Conservation (phyloP, 2,329 filamentous ascomycete species). For the Talaromyces funiculosus region DNA sequence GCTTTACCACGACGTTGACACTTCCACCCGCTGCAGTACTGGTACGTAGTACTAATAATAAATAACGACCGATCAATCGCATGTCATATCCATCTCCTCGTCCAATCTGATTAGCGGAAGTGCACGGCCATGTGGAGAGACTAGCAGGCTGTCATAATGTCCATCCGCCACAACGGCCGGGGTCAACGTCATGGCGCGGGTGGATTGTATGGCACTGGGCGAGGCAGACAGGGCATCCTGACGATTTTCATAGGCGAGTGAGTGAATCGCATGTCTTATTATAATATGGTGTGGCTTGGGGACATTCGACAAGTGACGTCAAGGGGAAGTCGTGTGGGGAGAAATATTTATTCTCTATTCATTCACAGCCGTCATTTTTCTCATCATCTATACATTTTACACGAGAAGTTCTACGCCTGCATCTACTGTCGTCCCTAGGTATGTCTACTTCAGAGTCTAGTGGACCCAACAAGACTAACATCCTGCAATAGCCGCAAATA, state of each 20-base stretch:
- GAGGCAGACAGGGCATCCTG: not conserved
- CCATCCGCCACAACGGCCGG: conserved; percentile 1
- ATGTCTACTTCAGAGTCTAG: not conserved
- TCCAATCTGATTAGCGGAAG: not conserved
- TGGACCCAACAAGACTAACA: not conserved
- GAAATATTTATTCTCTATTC: not conserved
- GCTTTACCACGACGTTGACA: not conserved
- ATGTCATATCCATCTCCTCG: not conserved
- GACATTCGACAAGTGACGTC: conserved; percentile 3
- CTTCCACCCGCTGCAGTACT: not conserved
- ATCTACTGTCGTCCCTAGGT: not conserved
- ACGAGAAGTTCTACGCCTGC: not conserved
- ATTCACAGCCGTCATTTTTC: not conserved
- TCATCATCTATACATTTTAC: not conserved
- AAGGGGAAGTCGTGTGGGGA: not conserved
- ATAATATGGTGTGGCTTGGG: not conserved
- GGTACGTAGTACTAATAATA: no score
- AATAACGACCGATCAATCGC: no score
- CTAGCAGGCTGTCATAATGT: not conserved
- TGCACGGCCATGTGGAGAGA: not conserved
- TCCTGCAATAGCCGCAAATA: not conserved
- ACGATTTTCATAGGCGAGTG: not conserved
- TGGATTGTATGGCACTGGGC: not conserved
- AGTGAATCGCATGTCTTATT: not conserved
- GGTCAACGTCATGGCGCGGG: conserved; percentile 4